Evolutionary conservation across 176 grass and related monocot species (phyloP), one percentile per base, ranked within the genome.

Genomic region (Musa itinerans): DNA sequence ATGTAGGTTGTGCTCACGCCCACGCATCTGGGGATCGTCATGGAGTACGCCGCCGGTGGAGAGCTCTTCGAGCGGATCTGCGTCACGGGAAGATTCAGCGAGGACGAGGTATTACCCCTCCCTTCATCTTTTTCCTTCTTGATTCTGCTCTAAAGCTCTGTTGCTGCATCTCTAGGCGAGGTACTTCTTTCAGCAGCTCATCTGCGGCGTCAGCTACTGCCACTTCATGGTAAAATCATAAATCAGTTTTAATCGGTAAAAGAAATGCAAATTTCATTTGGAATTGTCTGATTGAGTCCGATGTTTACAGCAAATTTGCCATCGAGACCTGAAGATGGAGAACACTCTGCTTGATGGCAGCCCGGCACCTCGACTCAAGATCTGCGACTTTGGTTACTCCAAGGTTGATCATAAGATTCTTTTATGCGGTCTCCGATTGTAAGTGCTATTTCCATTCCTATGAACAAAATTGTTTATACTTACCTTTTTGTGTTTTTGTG

Each of bases 381-480:
- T 96, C 78, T 96, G 93, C 50, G 93, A 96, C 85, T 96, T 96
- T 74, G 93, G 93, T 79, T 96, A 92, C 87, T 96, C 93, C 14
- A 96, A 96, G 89, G 93, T 92, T 49, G 20, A 8, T 9, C 2
- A 14, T 65, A 20, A 11, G 50, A 61, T 19, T 21, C 0, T 50
- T 69, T 10, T 43, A 43, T 43, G 34, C 6, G 34, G 34, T 43
- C 34, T 43, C 34, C 34, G 4, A 43, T 43, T 6, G 4, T 5
- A 43, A 43, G 34, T 43, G 0, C 34, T 5, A 43, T 43, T 43
- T 43, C 34, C 34, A 6, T 43, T 43, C 34, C 34, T 43, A n/a
- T 19, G 9, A n/a, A 12, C 20, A 14, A 51, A 3, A 48, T 50
- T 70, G 34, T 52, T 49, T 20, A 52, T 70, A 57, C 13, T 69